These are phyloP conservation scores for Cylindrotheca closterium DNA, from an alignment of 108 stramenopile species.

Conservation along the genomic window DNA sequence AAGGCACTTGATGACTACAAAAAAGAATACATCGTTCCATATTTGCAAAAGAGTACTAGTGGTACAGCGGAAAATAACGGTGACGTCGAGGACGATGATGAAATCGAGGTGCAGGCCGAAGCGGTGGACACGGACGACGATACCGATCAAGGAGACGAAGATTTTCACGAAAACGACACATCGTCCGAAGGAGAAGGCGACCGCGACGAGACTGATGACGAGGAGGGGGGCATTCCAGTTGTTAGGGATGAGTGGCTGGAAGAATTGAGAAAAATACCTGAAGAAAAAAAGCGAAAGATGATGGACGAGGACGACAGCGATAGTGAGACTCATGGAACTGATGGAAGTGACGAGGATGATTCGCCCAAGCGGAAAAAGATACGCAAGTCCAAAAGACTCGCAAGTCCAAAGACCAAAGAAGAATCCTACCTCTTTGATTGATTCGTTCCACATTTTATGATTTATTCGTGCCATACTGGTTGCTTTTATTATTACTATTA, in stretches of 20 bases:
- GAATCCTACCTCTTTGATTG: too few relatives aligned
- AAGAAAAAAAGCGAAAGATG: conserved; percentile 18
- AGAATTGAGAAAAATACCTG: conserved; percentile 5
- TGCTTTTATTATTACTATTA: too few relatives aligned
- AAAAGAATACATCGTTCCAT: conserved; percentile 66
- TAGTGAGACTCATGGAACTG: conserved; percentile 19
- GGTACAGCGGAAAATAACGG: conserved; percentile 12
- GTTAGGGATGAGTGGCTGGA: too few relatives aligned
- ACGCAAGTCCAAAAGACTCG: too few relatives aligned
- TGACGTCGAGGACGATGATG: conserved; percentile 13
- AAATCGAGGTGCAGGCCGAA: conserved; percentile 9
- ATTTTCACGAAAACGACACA: conserved; percentile 20
- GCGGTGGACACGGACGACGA: conserved; percentile 12
- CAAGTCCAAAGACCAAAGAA: too few relatives aligned
- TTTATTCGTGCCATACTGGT: too few relatives aligned
- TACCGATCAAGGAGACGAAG: conserved; percentile 21
- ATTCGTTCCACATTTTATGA: too few relatives aligned
- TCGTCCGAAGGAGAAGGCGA: conserved; percentile 35
- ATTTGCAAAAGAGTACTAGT: conserved; percentile 46
- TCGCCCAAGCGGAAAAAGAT: too few relatives aligned
- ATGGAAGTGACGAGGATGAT: conserved; percentile 17
- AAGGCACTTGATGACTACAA: conserved; percentile 66
- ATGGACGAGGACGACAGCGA: conserved; percentile 42
- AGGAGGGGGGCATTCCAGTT: too few relatives aligned
- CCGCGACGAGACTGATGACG: conserved; percentile 14